Conservation (phyloP, 2,329 filamentous ascomycete species). For the Ceratocystis alfenasii region DNA sequence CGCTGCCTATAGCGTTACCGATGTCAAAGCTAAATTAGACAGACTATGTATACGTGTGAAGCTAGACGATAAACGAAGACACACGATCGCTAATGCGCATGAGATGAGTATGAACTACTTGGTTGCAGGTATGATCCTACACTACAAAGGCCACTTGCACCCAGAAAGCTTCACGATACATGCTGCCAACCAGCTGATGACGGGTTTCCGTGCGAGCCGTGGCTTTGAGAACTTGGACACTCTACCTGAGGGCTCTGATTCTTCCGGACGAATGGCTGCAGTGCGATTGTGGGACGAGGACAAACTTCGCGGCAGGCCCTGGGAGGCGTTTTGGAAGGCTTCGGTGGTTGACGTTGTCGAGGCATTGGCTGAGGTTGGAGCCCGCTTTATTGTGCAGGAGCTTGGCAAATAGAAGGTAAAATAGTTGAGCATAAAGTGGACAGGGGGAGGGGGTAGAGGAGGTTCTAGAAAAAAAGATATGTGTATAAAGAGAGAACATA, state of each 20-base stretch:
- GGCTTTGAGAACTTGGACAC: slow-evolving; percentile 16
- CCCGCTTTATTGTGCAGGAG: slow-evolving; percentile 34
- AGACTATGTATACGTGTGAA: slow-evolving; percentile 18
- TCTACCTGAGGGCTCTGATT: background rate
- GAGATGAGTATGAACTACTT: slow-evolving; percentile 36
- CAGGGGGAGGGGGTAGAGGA: background rate
- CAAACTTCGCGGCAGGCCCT: slow-evolving; percentile 32
- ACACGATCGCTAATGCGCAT: background rate
- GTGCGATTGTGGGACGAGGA: slow-evolving; percentile 24
- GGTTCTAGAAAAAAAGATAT: background rate
- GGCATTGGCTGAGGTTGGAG: slow-evolving; percentile 36
- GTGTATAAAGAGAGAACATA: background rate
- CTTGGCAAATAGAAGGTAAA: slow-evolving; percentile 27
- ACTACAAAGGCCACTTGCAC: slow-evolving; percentile 33
- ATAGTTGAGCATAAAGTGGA: background rate
- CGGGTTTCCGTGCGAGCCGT: slow-evolving; percentile 33
- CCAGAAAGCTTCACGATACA: slow-evolving; percentile 25
- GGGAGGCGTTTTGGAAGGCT: slow-evolving; percentile 38
- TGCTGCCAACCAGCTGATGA: slow-evolving; percentile 37
- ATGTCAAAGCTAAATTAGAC: slow-evolving; percentile 8
- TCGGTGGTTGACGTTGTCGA: slow-evolving; percentile 39
- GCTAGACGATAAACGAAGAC: slow-evolving; percentile 24
- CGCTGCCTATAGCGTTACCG: slow-evolving; percentile 33
- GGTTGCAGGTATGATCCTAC: background rate
- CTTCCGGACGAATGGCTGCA: too few species aligned